phyloP scores from a whole-genome alignment of 305 asterid species.

The Caryopteris hybrid region DNA sequence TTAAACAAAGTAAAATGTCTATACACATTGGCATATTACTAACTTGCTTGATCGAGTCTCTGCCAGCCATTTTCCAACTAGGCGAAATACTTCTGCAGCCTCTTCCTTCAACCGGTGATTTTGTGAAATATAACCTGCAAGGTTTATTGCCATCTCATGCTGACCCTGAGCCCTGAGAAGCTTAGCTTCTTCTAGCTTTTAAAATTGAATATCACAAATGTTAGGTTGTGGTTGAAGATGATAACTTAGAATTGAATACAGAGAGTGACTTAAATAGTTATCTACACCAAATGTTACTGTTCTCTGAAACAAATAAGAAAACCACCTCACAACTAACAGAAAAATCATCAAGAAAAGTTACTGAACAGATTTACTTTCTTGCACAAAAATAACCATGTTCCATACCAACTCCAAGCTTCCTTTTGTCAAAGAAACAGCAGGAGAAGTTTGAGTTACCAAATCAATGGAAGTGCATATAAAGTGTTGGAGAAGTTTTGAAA shows the following conservation, averaged over 20 bases:
- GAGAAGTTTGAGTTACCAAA: neutral
- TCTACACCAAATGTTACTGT: conserved; percentile 1
- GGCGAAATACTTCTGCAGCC: conserved; percentile 81
- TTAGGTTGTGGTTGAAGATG: conserved; percentile 21
- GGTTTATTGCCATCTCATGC: conserved; percentile 93
- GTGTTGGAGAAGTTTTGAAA: neutral
- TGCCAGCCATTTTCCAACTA: conserved; percentile 96
- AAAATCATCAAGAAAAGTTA: neutral
- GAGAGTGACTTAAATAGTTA: conserved; percentile 1
- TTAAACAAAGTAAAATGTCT: neutral
- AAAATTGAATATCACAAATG: conserved; percentile 20
- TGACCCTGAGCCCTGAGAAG: conserved; percentile 97
- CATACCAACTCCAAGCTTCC: neutral
- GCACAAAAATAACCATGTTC: neutral
- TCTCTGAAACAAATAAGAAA: neutral
- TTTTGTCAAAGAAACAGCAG: conserved; percentile 1
- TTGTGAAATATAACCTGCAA: conserved; percentile 79
- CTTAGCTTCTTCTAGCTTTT: conserved; percentile 95
- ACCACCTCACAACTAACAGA: neutral
- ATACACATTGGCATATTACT: conserved; percentile 31
- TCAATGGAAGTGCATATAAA: neutral
- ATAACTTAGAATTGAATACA: conserved; percentile 9
- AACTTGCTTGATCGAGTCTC: conserved; percentile 96
- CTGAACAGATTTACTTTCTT: neutral
- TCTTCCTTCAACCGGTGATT: conserved; percentile 51